These are phyloP conservation scores for Leccinum solheimii DNA, from an alignment of 1,284 basidiomycete species.

Conservation along the genomic window DNA sequence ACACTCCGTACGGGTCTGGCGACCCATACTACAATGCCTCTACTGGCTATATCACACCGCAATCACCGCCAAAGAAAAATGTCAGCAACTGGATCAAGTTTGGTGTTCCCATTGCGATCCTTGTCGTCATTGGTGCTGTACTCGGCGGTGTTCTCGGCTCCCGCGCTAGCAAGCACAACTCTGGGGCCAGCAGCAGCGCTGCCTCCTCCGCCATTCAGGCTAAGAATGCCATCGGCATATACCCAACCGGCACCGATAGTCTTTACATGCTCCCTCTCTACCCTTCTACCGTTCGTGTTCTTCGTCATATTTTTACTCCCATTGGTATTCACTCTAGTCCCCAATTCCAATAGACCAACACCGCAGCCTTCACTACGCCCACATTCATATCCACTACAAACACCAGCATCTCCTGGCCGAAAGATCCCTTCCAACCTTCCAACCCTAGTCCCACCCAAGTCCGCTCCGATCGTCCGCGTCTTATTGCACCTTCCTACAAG, in stretches of 20 bases:
- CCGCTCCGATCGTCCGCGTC: conserved; percentile 82
- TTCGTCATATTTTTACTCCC: not conserved
- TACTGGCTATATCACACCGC: conserved; percentile 62
- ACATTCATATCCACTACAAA: conserved; percentile 62
- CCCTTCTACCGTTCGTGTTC: conserved; percentile 72
- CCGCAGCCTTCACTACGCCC: conserved; percentile 73
- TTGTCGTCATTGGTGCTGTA: conserved; percentile 63
- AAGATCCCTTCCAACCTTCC: conserved; percentile 69
- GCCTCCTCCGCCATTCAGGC: conserved; percentile 58
- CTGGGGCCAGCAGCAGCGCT: conserved; percentile 32
- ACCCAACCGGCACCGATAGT: conserved; percentile 75
- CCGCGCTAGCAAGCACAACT: conserved; percentile 46
- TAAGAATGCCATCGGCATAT: conserved; percentile 62
- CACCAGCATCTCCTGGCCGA: conserved; percentile 65
- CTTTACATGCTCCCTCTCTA: conserved; percentile 83
- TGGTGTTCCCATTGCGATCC: conserved; percentile 53
- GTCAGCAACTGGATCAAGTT: conserved; percentile 54
- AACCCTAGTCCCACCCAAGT: conserved; percentile 58
- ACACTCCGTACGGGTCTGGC: conserved; percentile 50
- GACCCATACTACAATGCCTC: conserved; percentile 69
- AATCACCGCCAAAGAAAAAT: conserved; percentile 37
- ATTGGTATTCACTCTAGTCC: conserved; percentile 2
- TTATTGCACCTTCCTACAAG: conserved; percentile 91
- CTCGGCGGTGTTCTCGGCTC: conserved; percentile 69
- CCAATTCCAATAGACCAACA: conserved; percentile 62